Percentiles rank a stretch among this genome's conserved stretches.
These are phyloP conservation scores for Capronia americana DNA, from an alignment of 2,329 filamentous ascomycete species.

Conservation along the genomic window DNA sequence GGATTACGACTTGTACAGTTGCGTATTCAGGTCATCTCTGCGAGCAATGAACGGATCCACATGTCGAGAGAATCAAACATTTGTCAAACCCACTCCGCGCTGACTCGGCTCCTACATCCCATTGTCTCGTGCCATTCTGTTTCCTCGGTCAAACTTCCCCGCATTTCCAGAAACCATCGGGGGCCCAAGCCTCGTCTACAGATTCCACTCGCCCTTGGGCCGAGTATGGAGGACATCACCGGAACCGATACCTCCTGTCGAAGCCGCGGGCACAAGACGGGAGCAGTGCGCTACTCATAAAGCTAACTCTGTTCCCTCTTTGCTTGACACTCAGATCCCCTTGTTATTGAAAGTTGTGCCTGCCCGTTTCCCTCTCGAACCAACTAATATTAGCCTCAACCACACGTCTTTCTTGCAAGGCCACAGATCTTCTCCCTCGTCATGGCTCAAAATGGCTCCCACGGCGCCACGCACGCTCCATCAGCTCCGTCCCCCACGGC, in stretches of 20 bases:
- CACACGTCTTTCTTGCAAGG: neutral
- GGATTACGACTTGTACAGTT: conserved; percentile 30
- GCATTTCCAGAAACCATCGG: neutral
- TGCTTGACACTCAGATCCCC: neutral
- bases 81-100: conserved; percentile 10
- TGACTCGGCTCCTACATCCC: neutral
- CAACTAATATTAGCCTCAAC: neutral
- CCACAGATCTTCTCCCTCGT: neutral
- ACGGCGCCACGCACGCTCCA: conserved; percentile 2
- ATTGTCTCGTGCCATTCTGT: neutral
- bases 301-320: neutral
- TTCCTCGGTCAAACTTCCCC: conserved; percentile 7
- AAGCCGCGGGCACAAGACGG: neutral
- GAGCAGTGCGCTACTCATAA: neutral
- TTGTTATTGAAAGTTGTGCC: neutral
- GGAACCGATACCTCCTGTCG: neutral
- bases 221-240: neutral
- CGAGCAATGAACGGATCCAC: conserved; percentile 3
- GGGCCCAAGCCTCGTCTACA: neutral
- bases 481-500: neutral
- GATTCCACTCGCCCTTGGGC: neutral
- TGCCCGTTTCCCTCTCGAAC: neutral
- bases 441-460: neutral
- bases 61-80: neutral
- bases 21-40: conserved; percentile 15